Conservation (phyloP, 257 asterid genomes). For the Vinca minor region DNA sequence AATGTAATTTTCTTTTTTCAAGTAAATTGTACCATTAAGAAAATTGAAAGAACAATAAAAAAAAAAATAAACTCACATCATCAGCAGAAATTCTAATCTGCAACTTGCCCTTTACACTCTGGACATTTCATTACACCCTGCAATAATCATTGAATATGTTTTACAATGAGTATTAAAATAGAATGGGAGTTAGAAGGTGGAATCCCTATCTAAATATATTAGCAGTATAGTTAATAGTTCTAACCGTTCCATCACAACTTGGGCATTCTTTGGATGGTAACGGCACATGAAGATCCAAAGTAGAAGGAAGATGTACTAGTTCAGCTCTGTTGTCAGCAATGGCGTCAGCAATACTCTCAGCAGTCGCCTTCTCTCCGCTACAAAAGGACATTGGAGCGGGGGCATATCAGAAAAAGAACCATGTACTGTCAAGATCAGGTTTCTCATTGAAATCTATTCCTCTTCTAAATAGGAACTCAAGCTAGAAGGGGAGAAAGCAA, state of each 20-base stretch:
- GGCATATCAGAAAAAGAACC: slow-evolving; percentile 5
- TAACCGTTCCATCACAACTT: slow-evolving; percentile 83
- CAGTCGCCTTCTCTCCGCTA: slow-evolving; percentile 96
- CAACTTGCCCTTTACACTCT: slow-evolving; percentile 77
- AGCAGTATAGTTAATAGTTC: slow-evolving; percentile 22
- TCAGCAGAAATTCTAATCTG: slow-evolving; percentile 84
- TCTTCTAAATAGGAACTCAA: background rate
- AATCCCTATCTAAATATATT: slow-evolving; percentile 5
- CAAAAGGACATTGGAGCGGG: slow-evolving; percentile 15
- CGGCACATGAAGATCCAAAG: slow-evolving; percentile 63
- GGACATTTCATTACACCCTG: slow-evolving; percentile 99
- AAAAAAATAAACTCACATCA: slow-evolving; percentile 55
- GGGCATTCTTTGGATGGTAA: slow-evolving; percentile 87
- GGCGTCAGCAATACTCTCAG: slow-evolving; percentile 81
- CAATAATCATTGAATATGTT: slow-evolving; percentile 19
- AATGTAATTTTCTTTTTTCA: background rate
- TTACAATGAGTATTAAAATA: background rate
- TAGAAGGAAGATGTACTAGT: slow-evolving; percentile 83
- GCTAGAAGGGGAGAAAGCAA: background rate
- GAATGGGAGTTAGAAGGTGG: background rate
- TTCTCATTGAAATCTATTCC: background rate
- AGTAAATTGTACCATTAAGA: background rate
- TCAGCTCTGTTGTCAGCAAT: slow-evolving; percentile 88
- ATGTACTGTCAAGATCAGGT: slow-evolving; percentile 1
- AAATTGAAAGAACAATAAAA: slow-evolving; percentile 12